phyloP scores from a whole-genome alignment of 2,329 filamentous ascomycete species.

The Hymenoscyphus fraxineus region DNA sequence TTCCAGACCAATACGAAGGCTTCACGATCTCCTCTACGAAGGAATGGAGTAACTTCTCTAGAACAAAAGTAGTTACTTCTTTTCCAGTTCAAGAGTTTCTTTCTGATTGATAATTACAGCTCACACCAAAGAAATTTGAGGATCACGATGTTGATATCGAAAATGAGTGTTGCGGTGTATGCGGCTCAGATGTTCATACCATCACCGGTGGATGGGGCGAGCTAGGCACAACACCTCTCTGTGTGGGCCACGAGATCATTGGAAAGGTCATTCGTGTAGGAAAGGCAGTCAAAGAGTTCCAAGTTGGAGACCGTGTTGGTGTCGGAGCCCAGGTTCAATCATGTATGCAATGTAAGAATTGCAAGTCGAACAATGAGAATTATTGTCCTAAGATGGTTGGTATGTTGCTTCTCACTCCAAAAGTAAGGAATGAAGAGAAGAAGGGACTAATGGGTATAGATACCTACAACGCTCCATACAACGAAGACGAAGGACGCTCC shows the following conservation, averaged over 20 bases:
- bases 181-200: slow-evolving; percentile 68
- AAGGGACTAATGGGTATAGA: slow-evolving; percentile 5
- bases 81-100: not conserved
- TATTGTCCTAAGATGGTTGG: slow-evolving; percentile 27
- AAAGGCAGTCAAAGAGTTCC: slow-evolving; percentile 53
- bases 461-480: slow-evolving; percentile 27
- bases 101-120: slow-evolving; percentile 10
- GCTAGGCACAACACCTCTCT: slow-evolving; percentile 20
- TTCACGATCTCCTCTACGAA: slow-evolving; percentile 47
- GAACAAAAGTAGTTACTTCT: not conserved
- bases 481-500: slow-evolving; percentile 20
- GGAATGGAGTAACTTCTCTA: slow-evolving; percentile 27
- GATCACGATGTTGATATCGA: slow-evolving; percentile 85
- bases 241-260: slow-evolving; percentile 48
- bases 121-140: slow-evolving; percentile 76
- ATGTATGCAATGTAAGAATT: slow-evolving; percentile 44
- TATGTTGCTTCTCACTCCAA: slow-evolving; percentile 4
- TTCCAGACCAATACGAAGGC: slow-evolving; percentile 55
- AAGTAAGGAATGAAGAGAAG: not conserved
- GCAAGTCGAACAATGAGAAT: slow-evolving; percentile 27
- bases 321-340: slow-evolving; percentile 50
- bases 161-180: slow-evolving; percentile 76
- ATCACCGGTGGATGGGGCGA: slow-evolving; percentile 52
- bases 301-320: slow-evolving; percentile 49
- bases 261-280: slow-evolving; percentile 48